Conservation (phyloP, 2,329 filamentous ascomycete genomes). For the Tetracladium maxilliforme region DNA sequence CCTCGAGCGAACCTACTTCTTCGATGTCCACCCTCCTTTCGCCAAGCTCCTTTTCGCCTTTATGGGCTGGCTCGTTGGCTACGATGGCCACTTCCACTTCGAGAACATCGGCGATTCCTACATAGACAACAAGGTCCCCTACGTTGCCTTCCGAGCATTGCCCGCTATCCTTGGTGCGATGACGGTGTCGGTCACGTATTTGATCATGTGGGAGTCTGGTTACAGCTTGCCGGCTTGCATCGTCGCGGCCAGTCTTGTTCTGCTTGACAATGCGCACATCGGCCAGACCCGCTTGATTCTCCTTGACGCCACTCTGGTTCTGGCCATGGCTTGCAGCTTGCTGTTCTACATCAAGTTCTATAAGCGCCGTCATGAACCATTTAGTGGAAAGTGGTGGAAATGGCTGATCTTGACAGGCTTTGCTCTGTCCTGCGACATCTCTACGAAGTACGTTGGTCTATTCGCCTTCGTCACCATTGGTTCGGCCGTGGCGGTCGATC, state of each 20-base stretch:
- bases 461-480: conserved; percentile 98
- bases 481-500: conserved; percentile 80
- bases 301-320: conserved; percentile 82
- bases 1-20: conserved; percentile 95
- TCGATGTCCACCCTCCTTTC: conserved; percentile 97
- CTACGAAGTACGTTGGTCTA: conserved; percentile 91
- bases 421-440: conserved; percentile 91
- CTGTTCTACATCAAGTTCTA: conserved; percentile 96
- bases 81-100: conserved; percentile 93
- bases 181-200: conserved; percentile 83
- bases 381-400: conserved; percentile 98
- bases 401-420: conserved; percentile 95
- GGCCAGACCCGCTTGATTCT: conserved; percentile 92
- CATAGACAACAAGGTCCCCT: conserved; percentile 91
- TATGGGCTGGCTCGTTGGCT: conserved; percentile 94
- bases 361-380: conserved; percentile 80
- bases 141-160: conserved; percentile 88
- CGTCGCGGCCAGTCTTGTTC: conserved; percentile 69
- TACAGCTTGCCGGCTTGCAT: conserved; percentile 91
- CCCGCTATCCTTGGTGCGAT: conserved; percentile 83
- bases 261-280: conserved; percentile 96
- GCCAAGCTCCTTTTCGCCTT: conserved; percentile 96
- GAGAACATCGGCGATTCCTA: conserved; percentile 99
- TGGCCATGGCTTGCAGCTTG: conserved; percentile 92
- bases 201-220: conserved; percentile 99